Conservation (phyloP, 1,284 basidiomycete species). For the Wallemia hederae region DNA sequence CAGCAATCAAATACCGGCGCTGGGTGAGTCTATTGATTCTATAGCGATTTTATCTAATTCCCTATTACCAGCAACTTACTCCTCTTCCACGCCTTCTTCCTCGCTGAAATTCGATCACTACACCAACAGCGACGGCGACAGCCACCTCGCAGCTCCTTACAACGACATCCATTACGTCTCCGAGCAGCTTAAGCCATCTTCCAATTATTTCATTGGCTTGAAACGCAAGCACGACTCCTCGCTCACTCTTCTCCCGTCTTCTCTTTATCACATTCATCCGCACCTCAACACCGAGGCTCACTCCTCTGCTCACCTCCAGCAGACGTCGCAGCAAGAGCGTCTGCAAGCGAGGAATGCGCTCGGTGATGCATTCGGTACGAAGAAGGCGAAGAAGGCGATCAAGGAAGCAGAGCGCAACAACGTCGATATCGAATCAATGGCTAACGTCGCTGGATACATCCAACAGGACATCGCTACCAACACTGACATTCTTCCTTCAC, state of each 20-base stretch:
- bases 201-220: not conserved
- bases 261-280: slow-evolving; percentile 14
- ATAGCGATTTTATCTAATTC: no score
- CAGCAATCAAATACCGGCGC: not conserved
- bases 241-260: not conserved
- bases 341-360: slow-evolving; percentile 39
- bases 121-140: not conserved
- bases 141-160: not conserved
- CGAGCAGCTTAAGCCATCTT: not conserved
- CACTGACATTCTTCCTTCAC: slow-evolving; percentile 29
- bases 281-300: not conserved
- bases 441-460: slow-evolving; percentile 41
- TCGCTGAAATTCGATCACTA: no score
- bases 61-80: no score
- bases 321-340: slow-evolving; percentile 20
- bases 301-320: slow-evolving; percentile 1
- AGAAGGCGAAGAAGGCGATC: slow-evolving; percentile 63
- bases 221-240: not conserved
- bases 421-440: slow-evolving; percentile 58
- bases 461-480: slow-evolving; percentile 48
- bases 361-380: slow-evolving; percentile 70
- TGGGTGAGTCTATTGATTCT: not conserved
- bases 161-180: not conserved
- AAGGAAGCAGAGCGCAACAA: slow-evolving; percentile 55
- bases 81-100: no score